Evolutionary conservation across 495 filamentous ascomycete genomes (phyloP), one percentile per base, ranked within the genome.

Genomic region (Penicillium chermesinum): DNA sequence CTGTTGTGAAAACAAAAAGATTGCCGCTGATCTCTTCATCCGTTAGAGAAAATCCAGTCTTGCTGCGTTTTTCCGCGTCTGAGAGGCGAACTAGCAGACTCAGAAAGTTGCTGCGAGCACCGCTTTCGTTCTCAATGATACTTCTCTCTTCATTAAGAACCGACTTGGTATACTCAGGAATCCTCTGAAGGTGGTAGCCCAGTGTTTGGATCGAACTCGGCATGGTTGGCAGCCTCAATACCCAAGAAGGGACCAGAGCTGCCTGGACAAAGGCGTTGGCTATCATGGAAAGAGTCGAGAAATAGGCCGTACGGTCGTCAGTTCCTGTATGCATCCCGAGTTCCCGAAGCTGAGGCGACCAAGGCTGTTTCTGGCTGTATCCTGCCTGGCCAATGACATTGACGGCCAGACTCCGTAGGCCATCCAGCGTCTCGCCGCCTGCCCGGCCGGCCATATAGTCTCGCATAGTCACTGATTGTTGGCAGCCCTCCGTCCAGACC

Each of bases 1-100:
- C 75, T 22, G 75, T 66, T 22, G 66, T 71, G 53, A 87, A 83
- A 49, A 80, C 84, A 38, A 77, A 79, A 16, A 75, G 43, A 27
- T 53, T 61, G 2, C 58, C 54, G 27, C 46, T 53, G 27, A 61
- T 59, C 46, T 77, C 76, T 0, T 71, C 64, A 17, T 27, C 22
- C 9, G 40, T 27, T 20, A 43, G 40, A 5, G 25, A 30, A 30
- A 30, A 30, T 4, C 25, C 10, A 4, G 25, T 4, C 25, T 30
- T 4, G 10, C 25, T 30, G 10, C 25, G 33, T 12, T 38, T 49
- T 13, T 52, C 61, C 22, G 60, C 43, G 14, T 71, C 61, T 1
- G 73, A 71, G 9, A 65, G 60, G 38, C 65, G 55, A 4, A 74
- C 46, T 8, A 73, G 55, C 42, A 66, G 53, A 36, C 65, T 66